phyloP scores from a whole-genome alignment of 495 filamentous ascomycete species.

The Hypoxylon trugodes region DNA sequence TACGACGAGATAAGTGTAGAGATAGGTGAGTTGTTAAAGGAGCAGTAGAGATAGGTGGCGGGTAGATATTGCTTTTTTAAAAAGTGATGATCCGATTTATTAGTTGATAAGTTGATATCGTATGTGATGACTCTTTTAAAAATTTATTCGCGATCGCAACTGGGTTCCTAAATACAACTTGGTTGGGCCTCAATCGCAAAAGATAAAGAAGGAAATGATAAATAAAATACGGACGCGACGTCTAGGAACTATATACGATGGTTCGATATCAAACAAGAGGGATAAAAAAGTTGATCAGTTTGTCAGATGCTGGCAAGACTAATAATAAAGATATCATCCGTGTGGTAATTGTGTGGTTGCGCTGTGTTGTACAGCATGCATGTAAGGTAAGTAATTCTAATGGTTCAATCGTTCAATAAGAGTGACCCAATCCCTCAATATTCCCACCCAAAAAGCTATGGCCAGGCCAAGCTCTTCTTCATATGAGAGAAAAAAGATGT shows the following conservation, averaged over 20 bases:
- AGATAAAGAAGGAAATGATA: conserved; percentile 1
- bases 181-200: conserved; percentile 31
- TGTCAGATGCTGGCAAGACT: conserved; percentile 25
- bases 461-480: too few relatives aligned
- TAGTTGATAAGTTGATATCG: neutral
- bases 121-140: conserved; percentile 8
- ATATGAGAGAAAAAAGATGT: conserved; percentile 24
- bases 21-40: neutral
- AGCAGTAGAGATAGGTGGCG: conserved; percentile 4
- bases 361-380: conserved; percentile 24
- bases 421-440: conserved; percentile 19
- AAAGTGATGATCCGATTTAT: conserved; percentile 11
- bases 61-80: neutral
- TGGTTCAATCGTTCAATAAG: conserved; percentile 3
- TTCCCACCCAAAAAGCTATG: neutral
- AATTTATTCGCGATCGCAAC: conserved; percentile 11
- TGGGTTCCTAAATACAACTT: conserved; percentile 16
- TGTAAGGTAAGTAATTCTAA: neutral
- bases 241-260: conserved; percentile 12
- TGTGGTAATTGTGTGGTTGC: conserved; percentile 16
- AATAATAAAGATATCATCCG: conserved; percentile 30
- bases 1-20: neutral
- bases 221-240: conserved; percentile 9
- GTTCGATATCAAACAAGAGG: conserved; percentile 19
- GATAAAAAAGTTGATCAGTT: conserved; percentile 19